These are phyloP conservation scores for Leptodontidium sp. DNA, from an alignment of 2,329 filamentous ascomycete genomes.

Conservation along the genomic window DNA sequence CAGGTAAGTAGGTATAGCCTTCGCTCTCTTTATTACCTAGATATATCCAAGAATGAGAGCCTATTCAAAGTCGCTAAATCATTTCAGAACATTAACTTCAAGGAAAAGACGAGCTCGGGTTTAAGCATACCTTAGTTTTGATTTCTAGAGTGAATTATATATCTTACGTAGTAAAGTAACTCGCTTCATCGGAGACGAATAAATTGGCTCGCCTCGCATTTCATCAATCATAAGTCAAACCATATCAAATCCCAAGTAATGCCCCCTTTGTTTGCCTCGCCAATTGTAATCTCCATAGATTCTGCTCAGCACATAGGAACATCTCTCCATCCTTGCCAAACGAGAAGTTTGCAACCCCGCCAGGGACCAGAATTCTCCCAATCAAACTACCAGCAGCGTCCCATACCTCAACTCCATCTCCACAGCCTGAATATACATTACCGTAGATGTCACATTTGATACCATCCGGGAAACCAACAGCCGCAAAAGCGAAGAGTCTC, in stretches of 20 bases:
- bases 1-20: too few relatives aligned
- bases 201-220: too few relatives aligned
- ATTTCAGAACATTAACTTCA: too few relatives aligned
- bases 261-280: conserved; percentile 43
- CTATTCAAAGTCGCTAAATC: too few relatives aligned
- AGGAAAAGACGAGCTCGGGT: too few relatives aligned
- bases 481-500: conserved; percentile 60
- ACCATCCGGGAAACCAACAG: conserved; percentile 54
- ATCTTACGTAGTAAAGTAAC: too few relatives aligned
- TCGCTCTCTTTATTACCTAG: too few relatives aligned
- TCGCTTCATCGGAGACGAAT: too few relatives aligned
- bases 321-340: conserved; percentile 55
- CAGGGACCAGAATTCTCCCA: conserved; percentile 53
- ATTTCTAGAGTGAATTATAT: too few relatives aligned
- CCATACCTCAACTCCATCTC: conserved; percentile 60
- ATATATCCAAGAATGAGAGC: too few relatives aligned
- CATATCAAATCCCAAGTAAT: conserved; percentile 48
- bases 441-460: conserved; percentile 62
- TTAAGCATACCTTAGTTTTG: too few relatives aligned
- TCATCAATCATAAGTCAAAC: neutral
- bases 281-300: conserved; percentile 54
- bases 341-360: conserved; percentile 57
- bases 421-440: conserved; percentile 61
- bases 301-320: conserved; percentile 57
- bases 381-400: conserved; percentile 53